Evolutionary conservation across 257 asterid genomes (phyloP), one percentile per base, ranked within the genome.

Genomic region (Solanum okadae): DNA sequence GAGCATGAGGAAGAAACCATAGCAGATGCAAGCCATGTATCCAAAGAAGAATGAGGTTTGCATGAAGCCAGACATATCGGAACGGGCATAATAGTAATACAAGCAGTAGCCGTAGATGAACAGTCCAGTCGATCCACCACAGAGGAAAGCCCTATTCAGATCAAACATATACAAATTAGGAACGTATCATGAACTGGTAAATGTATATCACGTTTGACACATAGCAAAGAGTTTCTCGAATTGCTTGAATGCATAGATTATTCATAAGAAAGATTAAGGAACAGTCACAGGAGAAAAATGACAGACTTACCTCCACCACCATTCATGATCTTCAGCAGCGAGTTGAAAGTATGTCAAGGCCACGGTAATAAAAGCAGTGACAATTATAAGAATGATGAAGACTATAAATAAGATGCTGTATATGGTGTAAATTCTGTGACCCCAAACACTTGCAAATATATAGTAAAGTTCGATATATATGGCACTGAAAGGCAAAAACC

Each of bases 361-460:
- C 78, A 88, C 91, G 31, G 89, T 90, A 31, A 88, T 88, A 38
- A 90, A 90, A 37, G 90, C 90, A 34, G 92, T 88, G 84, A 90
- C 90, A 20, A 90, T 88, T 8, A 90, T 49, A 38, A 90, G 86
- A 79, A 90, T 90, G 25, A 90, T 63, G 33, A 88, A 90, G 49
- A 90, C 90, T 11, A 90, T 90, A 75, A 86, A 88, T 81, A 90
- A 86, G 75, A 90, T 86, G 89, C 90, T 88, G 67, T 90, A 90
- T 63, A 88, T 85, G 18, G 90, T 88, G 73, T 90, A 90, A 16
- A 90, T 88, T 88, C 89, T 88, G 78, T 90, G 92, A 88, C 92
- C 92, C 92, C 92, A 90, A 34, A 90, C 90, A 65, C 92, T 90
- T 18, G 92, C 92, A 83, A 90, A 90, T 86, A 90, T 90, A 84